Conservation (phyloP, 108 stramenopile species). For the Discostella pseudostelligera region DNA sequence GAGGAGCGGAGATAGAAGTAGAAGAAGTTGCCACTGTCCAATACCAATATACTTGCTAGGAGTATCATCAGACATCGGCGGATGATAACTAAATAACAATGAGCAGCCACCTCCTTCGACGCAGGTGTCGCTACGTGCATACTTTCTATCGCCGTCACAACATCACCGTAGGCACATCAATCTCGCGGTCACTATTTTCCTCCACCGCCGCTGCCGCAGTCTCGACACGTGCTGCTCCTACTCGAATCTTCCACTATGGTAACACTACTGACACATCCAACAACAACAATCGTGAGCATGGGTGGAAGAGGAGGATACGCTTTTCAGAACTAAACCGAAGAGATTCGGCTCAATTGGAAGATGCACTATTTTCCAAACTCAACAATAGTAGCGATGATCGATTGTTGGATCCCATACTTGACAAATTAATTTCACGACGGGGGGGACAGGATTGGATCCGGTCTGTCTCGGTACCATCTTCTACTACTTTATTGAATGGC, state of each 20-base stretch:
- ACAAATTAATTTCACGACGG: constrained; percentile 19
- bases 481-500: constrained; percentile 3
- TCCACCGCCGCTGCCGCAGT: too few species aligned
- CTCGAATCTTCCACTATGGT: constrained; percentile 16
- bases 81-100: too few species aligned
- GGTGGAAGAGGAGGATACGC: background rate
- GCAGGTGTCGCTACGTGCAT: too few species aligned
- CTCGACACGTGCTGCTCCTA: background rate
- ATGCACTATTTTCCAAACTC: constrained; percentile 23
- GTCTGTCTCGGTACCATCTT: constrained; percentile 29
- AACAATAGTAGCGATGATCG: constrained; percentile 21
- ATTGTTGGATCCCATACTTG: constrained; percentile 39
- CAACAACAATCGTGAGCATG: background rate
- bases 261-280: background rate
- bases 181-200: too few species aligned
- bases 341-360: constrained; percentile 42
- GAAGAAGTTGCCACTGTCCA: too few species aligned
- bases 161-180: too few species aligned
- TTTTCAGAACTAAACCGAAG: constrained; percentile 29
- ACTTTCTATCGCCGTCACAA: too few species aligned
- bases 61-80: too few species aligned
- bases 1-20: too few species aligned
- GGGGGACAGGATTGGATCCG: constrained; percentile 43
- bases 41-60: too few species aligned
- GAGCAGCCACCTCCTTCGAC: too few species aligned